Evolutionary conservation across 352 stramenopile species (phyloP), one percentile per base, ranked within the genome.

Genomic region (Phytophthora litchii): DNA sequence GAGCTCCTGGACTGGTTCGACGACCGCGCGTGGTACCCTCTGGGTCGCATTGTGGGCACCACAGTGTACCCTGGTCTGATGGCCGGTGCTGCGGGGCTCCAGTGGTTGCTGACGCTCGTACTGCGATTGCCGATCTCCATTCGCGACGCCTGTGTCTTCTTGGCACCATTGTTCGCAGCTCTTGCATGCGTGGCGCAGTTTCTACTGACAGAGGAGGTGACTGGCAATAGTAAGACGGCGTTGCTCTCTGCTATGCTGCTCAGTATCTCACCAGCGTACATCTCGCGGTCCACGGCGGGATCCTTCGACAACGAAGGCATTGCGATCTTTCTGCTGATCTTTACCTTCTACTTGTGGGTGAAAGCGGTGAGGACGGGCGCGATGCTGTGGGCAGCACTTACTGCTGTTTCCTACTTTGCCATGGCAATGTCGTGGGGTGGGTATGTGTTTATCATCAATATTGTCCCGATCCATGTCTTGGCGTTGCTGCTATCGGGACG

Each of bases 401-500:
- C 71, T 12, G 80, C 86, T 64, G 68, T 99, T 19, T 78, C 83
- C 3, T 99, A 99, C 70, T 98, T 99, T 67, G 96, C 96, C 64
- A 98, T 98, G 92, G 96, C 97, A 12, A 79, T 97, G 5, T 95
- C 95, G 1, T 99, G 97, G 97, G 97, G 97, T 63, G 97, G 97
- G 47, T 99, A 99, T 72, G 94, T 99, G 25, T 99, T 99, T 78
- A 98, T 99, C 41, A 91, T 99, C 71, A 99, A 99, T 75, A 83
- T 99, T 36, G 88, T 99, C 34, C 97, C 95, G 25, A 89, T 98
- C 20, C 95, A 99, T 72, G 91, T 97, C 13, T 72, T 98, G 7
- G 66, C 78, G 34, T 67, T 99, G 20, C 74, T 99, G 11, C 49
- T 98, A 3, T 76, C 88, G 11, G 95, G 95, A 7, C 78, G 88